phyloP scores from a whole-genome alignment of 352 stramenopile genomes.

The Phytopythium aichiense region DNA sequence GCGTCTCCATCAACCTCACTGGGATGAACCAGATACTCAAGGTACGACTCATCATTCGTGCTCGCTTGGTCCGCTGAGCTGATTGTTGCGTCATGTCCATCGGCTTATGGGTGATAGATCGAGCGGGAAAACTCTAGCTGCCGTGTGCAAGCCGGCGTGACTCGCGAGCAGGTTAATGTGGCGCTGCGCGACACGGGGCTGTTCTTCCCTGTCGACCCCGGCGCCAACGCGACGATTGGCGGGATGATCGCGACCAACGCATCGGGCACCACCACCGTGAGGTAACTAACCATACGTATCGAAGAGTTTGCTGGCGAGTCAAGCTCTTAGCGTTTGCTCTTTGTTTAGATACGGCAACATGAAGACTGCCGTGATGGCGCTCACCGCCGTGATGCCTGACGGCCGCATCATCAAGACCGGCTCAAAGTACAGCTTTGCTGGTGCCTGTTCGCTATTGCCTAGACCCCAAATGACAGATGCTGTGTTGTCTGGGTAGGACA shows the following conservation, averaged over 20 bases:
- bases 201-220: conserved; percentile 97
- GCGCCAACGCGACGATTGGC: conserved; percentile 94
- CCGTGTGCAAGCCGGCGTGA: conserved; percentile 93
- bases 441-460: neutral
- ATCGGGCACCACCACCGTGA: conserved; percentile 88
- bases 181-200: conserved; percentile 85
- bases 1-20: conserved; percentile 90
- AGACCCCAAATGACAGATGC: neutral
- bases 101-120: conserved; percentile 16
- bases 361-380: conserved; percentile 93
- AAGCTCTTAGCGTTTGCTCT: neutral
- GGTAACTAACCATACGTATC: conserved; percentile 12
- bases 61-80: neutral
- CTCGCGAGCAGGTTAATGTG: conserved; percentile 89
- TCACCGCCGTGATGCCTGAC: conserved; percentile 92
- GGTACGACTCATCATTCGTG: conserved; percentile 13
- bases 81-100: conserved; percentile 1
- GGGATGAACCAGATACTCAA: conserved; percentile 72
- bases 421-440: conserved; percentile 39
- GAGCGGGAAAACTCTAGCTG: conserved; percentile 87
- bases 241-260: conserved; percentile 94
- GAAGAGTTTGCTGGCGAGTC: neutral
- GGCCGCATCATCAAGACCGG: conserved; percentile 88
- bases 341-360: conserved; percentile 92
- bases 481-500: conserved; percentile 30